Evolutionary conservation across 768 basidiomycete species (phyloP).

Genomic region (Kwoniella sp.): DNA sequence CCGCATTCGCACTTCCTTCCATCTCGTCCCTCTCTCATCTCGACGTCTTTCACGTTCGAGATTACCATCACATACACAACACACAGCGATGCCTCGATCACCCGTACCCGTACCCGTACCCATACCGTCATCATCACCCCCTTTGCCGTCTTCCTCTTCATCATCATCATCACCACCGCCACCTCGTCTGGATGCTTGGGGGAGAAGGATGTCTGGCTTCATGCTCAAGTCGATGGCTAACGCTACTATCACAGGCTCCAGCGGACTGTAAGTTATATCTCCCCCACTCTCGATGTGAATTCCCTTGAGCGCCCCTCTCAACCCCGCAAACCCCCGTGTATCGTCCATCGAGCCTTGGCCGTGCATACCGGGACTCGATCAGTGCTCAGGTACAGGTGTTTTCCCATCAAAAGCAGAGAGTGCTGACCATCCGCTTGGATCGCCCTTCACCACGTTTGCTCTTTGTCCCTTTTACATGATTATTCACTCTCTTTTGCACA

Average conservation of each 20-base stretch:
- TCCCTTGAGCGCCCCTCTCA: not conserved
- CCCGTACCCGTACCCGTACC: not conserved
- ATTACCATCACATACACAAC: not conserved
- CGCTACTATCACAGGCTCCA: slow-evolving; percentile 16
- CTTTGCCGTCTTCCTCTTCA: not conserved
- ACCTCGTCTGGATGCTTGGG: slow-evolving; percentile 2
- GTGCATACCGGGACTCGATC: not conserved
- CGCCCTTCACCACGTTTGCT: slow-evolving; percentile 5
- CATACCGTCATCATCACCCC: not conserved
- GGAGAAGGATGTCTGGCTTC: slow-evolving; percentile 24
- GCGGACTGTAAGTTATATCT: slow-evolving; percentile 22
- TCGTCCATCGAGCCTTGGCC: not conserved
- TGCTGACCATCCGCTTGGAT: slow-evolving; percentile 12
- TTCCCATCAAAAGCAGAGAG: not conserved
- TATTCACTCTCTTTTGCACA: not conserved
- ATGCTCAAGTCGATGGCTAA: slow-evolving; percentile 25
- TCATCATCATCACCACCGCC: not conserved
- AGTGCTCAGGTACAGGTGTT: not conserved
- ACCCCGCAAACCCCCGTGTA: too few species aligned
- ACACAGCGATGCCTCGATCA: not conserved
- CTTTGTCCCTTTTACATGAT: slow-evolving; percentile 6
- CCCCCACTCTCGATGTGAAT: too few species aligned
- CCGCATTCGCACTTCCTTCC: not conserved
- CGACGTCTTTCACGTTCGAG: not conserved
- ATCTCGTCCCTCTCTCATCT: not conserved